Evolutionary conservation across 495 filamentous ascomycete species (phyloP).

Genomic region (Cenococcum geophilum): DNA sequence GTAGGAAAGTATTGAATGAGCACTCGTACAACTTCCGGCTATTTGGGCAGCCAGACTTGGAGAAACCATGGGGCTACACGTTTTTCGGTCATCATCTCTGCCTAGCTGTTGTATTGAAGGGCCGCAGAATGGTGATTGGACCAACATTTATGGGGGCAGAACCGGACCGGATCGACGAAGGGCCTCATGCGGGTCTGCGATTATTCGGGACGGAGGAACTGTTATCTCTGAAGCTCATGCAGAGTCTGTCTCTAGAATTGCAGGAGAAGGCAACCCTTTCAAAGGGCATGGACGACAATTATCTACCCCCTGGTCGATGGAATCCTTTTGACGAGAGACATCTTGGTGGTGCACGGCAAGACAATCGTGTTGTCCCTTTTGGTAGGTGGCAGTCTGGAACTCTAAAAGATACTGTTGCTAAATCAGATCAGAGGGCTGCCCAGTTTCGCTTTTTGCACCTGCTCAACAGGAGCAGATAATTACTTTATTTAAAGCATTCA

Average conservation of each 20-base stretch:
- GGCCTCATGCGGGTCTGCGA: constrained; percentile 52
- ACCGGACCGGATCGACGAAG: constrained; percentile 64
- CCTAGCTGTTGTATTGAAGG: constrained; percentile 58
- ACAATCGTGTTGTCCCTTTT: background rate
- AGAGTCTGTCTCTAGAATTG: constrained; percentile 46
- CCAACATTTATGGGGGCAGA: constrained; percentile 75
- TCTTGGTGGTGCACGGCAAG: background rate
- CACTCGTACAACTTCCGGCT: constrained; percentile 68
- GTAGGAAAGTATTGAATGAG: constrained; percentile 60
- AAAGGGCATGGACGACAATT: constrained; percentile 44
- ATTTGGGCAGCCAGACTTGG: constrained; percentile 49
- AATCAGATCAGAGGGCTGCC: background rate
- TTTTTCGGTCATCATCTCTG: constrained; percentile 77
- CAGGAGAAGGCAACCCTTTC: constrained; percentile 52
- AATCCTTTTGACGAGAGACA: constrained; percentile 38
- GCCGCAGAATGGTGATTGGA: constrained; percentile 54
- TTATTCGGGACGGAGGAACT: constrained; percentile 59
- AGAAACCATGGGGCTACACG: constrained; percentile 60
- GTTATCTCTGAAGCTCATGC: constrained; percentile 61
- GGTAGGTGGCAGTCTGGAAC: background rate
- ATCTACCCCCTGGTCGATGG: constrained; percentile 50
- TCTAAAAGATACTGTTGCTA: background rate
- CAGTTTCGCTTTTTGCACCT: background rate
- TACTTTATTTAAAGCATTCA: constrained; percentile 52
- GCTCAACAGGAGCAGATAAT: constrained; percentile 51